Evolutionary conservation across 768 basidiomycete genomes (phyloP).

Genomic region (Auricularia sp.): DNA sequence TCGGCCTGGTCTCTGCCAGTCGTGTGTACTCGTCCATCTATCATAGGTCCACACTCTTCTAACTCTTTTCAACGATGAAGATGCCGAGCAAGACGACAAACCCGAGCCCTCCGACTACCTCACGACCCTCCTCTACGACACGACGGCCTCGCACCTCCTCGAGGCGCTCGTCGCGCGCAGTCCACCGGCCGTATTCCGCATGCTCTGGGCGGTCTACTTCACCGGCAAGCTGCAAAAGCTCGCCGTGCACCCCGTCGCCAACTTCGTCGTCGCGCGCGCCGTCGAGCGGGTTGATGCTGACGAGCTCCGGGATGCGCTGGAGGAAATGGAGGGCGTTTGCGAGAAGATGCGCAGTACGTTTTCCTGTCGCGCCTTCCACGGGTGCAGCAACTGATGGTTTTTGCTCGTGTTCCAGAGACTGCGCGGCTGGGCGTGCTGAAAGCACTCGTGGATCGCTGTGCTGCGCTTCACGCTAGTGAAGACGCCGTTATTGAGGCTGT

Average conservation of each 20-base stretch:
- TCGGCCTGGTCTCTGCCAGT: conserved; percentile 58
- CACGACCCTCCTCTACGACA: conserved; percentile 70
- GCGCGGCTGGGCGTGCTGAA: conserved; percentile 71
- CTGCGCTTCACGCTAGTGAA: conserved; percentile 37
- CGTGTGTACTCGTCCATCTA: no score
- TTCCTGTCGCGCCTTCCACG: background rate
- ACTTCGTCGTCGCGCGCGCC: conserved; percentile 83
- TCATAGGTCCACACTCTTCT: no score
- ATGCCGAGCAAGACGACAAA: background rate
- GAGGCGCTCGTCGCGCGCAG: conserved; percentile 65
- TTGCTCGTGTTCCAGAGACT: conserved; percentile 34
- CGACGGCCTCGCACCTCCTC: conserved; percentile 83
- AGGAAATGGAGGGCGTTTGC: conserved; percentile 50
- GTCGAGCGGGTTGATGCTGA: conserved; percentile 48
- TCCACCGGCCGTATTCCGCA: conserved; percentile 48
- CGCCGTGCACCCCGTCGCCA: conserved; percentile 82
- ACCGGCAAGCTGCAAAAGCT: conserved; percentile 57
- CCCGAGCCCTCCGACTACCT: conserved; percentile 67
- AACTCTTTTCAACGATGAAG: no score
- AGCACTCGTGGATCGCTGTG: conserved; percentile 61
- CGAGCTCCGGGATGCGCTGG: conserved; percentile 45
- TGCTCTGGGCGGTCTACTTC: conserved; percentile 75
- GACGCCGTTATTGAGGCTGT: conserved; percentile 35
- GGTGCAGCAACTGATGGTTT: background rate
- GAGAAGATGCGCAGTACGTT: background rate